A percentile compares a stretch with the other conserved stretches of the same genome.
Conservation (phyloP, 2,329 filamentous ascomycete genomes). For the Pseudogymnoascus sp. region DNA sequence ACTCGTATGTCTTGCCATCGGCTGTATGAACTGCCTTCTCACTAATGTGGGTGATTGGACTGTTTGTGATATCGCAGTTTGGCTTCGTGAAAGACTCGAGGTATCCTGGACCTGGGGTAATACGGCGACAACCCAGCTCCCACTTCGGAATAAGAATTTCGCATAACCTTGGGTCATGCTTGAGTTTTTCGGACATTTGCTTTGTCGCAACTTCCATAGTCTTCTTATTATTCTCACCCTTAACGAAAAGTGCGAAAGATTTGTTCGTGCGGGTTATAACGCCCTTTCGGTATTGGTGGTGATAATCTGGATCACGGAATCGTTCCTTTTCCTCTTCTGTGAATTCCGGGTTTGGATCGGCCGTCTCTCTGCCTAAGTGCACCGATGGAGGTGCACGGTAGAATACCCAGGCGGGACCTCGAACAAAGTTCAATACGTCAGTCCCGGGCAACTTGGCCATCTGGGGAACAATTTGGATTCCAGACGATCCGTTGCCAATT, state of each 20-base stretch:
- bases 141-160: conserved; percentile 8
- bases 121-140: conserved; percentile 30
- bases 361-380: conserved; percentile 41
- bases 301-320: conserved; percentile 18
- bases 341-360: conserved; percentile 24
- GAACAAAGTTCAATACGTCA: conserved; percentile 20
- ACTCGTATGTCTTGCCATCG: conserved; percentile 1
- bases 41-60: conserved; percentile 13
- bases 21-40: background rate
- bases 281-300: conserved; percentile 13
- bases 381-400: conserved; percentile 37
- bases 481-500: conserved; percentile 34
- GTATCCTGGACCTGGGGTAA: conserved; percentile 84
- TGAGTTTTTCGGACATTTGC: conserved; percentile 80
- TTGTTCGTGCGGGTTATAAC: background rate
- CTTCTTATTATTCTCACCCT: conserved; percentile 42
- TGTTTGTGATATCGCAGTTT: conserved; percentile 16
- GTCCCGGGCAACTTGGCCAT: conserved; percentile 22
- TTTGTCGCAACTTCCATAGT: conserved; percentile 81
- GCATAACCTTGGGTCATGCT: conserved; percentile 49
- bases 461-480: conserved; percentile 29
- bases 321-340: conserved; percentile 26
- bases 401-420: conserved; percentile 29
- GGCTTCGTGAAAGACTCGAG: conserved; percentile 1
- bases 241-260: background rate